These are phyloP conservation scores for Botrytis pseudocinerea DNA, from an alignment of 2,329 filamentous ascomycete genomes.

Conservation along the genomic window DNA sequence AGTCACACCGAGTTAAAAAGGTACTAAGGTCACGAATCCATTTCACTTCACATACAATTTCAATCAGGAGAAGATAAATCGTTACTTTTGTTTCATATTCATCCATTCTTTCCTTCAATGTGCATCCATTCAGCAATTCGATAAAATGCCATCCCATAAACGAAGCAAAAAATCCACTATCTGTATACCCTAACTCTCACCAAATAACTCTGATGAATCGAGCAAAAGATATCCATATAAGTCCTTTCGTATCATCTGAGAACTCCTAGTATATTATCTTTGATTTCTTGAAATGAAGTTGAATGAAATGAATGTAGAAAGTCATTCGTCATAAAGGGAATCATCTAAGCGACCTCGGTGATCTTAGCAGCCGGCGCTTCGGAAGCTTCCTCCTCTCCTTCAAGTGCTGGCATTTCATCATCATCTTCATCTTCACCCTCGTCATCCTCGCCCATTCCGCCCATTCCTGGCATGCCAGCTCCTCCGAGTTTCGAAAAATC, in stretches of 20 bases:
- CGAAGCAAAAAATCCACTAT: slow-evolving; percentile 11
- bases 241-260: slow-evolving; percentile 4
- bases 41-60: background rate
- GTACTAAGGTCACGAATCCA: background rate
- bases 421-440: slow-evolving; percentile 50
- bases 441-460: slow-evolving; percentile 53
- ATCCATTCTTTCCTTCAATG: background rate
- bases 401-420: slow-evolving; percentile 83
- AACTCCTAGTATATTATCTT: slow-evolving; percentile 10
- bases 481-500: slow-evolving; percentile 90
- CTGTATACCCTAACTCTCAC: background rate
- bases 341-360: slow-evolving; percentile 39
- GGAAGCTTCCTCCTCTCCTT: slow-evolving; percentile 56
- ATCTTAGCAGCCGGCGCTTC: slow-evolving; percentile 44
- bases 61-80: background rate
- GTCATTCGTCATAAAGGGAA: background rate
- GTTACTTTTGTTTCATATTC: slow-evolving; percentile 14
- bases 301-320: background rate
- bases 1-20: background rate
- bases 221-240: slow-evolving; percentile 8
- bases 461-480: slow-evolving; percentile 47
- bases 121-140: background rate
- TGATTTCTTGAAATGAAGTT: slow-evolving; percentile 8
- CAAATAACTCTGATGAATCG: background rate
- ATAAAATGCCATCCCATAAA: background rate